Conservation (phyloP, 2,329 filamentous ascomycete genomes). For the Beauveria scarabaeidicola region DNA sequence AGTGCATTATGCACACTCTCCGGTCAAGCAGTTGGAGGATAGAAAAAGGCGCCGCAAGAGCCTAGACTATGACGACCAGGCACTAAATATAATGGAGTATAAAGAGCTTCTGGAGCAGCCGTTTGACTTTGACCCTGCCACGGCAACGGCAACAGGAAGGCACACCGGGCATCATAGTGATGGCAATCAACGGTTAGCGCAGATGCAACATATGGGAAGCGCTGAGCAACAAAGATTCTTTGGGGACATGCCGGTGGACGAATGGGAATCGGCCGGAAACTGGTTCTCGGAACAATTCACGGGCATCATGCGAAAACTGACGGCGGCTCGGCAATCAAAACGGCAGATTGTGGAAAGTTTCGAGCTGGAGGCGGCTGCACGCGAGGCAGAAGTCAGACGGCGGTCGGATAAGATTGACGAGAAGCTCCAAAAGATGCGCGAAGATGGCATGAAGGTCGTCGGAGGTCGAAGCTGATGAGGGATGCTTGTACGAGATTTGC, state of each 20-base stretch:
- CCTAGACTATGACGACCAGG: slow-evolving; percentile 49
- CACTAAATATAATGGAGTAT: slow-evolving; percentile 46
- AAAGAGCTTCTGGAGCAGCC: slow-evolving; percentile 40
- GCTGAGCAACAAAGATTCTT: slow-evolving; percentile 43
- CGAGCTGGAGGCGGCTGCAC: slow-evolving; percentile 45
- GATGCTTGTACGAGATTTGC: neutral
- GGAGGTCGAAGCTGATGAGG: slow-evolving; percentile 26
- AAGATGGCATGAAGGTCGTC: slow-evolving; percentile 49
- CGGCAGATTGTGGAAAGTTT: slow-evolving; percentile 41
- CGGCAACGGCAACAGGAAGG: slow-evolving; percentile 30
- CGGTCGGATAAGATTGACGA: slow-evolving; percentile 46
- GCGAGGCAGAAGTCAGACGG: slow-evolving; percentile 45
- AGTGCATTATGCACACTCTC: slow-evolving; percentile 15
- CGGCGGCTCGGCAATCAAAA: slow-evolving; percentile 40
- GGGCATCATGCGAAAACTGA: slow-evolving; percentile 39
- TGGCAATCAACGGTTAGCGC: slow-evolving; percentile 31
- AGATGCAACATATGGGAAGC: slow-evolving; percentile 39
- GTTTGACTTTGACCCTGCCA: slow-evolving; percentile 50
- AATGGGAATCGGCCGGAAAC: slow-evolving; percentile 52
- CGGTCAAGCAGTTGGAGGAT: slow-evolving; percentile 16
- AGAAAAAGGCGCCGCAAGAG: slow-evolving; percentile 35
- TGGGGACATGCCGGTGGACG: slow-evolving; percentile 41
- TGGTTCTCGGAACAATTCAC: slow-evolving; percentile 51
- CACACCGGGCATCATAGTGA: slow-evolving; percentile 19
- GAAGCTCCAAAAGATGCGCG: slow-evolving; percentile 46